Evolutionary conservation across 2,329 filamentous ascomycete species (phyloP), one percentile per base, ranked within the genome.

Genomic region (Hymenoscyphus albidus): DNA sequence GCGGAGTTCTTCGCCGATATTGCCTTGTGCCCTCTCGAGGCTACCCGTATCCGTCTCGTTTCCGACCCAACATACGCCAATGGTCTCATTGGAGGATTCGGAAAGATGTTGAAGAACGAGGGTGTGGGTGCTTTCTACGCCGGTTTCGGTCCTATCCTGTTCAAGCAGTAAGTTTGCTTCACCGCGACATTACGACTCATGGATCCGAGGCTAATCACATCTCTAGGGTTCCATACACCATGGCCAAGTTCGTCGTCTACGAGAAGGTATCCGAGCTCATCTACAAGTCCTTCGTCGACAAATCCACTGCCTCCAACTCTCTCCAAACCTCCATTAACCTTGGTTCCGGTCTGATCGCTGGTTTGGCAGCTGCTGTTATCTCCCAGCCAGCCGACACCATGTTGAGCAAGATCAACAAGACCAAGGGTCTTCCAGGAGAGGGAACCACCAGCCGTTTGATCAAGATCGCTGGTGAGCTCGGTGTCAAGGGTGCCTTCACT

Each of bases 321-420:
- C 82, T 84, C 74, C 90, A 94, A 83, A 96, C 92, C 71, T 80
- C 81, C 78, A 86, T 91, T 83, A 95, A 96, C 87, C 84, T 96
- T 73, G 85, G 86, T 67, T 89, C 88, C 74, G 89, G 89, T 88
- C 83, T 91, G 69, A 82, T 91, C 73, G 89, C 89, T 74, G 85
- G 92, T 90, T 92, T 96, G 82, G 92, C 91, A 74, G 92, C 92
- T 74, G 92, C 92, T 77, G 78, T 94, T 74, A 85, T 96, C 77
- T 96, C 92, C 69, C 92, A 96, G 83, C 92, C 92, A 73, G 92
- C 92, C 78, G 92, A 96, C 79, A 96, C 92, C 77, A 96, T 96
- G 92, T 88, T 96, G 70, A 90, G 86, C 82, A 95, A 94, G 87
- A 95, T 96, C 85, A 96, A 96, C 90, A 95, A 95, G 90, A 92